Evolutionary conservation across 495 filamentous ascomycete genomes (phyloP).

Genomic region (Tuber calosporum): DNA sequence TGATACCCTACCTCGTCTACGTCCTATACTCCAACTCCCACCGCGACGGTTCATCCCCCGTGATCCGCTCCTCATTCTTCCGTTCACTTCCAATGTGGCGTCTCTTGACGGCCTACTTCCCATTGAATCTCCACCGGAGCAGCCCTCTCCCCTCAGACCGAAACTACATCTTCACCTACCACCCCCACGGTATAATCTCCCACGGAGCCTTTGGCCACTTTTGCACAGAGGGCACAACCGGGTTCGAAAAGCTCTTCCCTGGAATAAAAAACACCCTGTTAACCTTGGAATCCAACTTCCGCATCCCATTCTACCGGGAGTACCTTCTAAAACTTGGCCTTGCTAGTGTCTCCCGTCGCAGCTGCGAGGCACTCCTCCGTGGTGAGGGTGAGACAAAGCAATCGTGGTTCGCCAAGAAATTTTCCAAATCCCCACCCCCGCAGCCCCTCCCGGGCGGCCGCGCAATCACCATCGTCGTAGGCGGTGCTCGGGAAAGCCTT

Average conservation of each 20-base stretch:
- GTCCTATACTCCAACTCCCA: slow-evolving; percentile 68
- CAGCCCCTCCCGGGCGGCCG: slow-evolving; percentile 50
- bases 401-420: slow-evolving; percentile 15
- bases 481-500: slow-evolving; percentile 84
- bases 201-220: slow-evolving; percentile 93
- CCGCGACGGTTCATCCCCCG: slow-evolving; percentile 63
- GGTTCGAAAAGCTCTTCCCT: slow-evolving; percentile 83
- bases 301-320: slow-evolving; percentile 87
- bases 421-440: neutral
- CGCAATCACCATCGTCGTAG: slow-evolving; percentile 91
- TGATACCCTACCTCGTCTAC: slow-evolving; percentile 86
- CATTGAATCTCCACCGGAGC: slow-evolving; percentile 76
- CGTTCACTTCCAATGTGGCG: slow-evolving; percentile 74
- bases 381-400: slow-evolving; percentile 1
- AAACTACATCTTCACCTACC: slow-evolving; percentile 98
- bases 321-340: slow-evolving; percentile 81
- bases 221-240: slow-evolving; percentile 60
- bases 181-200: slow-evolving; percentile 93
- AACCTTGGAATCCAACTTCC: slow-evolving; percentile 89
- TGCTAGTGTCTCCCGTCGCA: slow-evolving; percentile 80
- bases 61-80: slow-evolving; percentile 60
- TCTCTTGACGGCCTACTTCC: slow-evolving; percentile 88
- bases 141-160: slow-evolving; percentile 67
- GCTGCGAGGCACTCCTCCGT: slow-evolving; percentile 72
- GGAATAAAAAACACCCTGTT: slow-evolving; percentile 92